Base-by-base conservation (phyloP, 768 basidiomycete species). In the Royoungia palumana region DNA sequence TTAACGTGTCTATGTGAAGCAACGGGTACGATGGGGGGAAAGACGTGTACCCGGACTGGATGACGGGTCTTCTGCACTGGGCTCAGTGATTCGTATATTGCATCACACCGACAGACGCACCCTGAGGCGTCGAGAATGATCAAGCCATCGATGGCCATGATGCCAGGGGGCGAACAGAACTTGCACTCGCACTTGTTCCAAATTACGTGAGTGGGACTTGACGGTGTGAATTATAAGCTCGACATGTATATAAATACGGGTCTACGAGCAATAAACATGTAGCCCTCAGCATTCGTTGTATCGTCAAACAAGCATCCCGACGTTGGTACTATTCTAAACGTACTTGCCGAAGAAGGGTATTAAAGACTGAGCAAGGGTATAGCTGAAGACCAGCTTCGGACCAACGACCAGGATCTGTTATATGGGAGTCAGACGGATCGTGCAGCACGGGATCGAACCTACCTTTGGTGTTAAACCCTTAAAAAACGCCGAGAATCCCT, bases 381-480 rank as follows among this genome's bases (percentile, higher is more conserved):
- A 97, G 60, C 90, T 93, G 80, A 98, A 98, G 59, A 98, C 92
- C 30, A 98, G 83, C 73, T 98, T 97, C 35, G 95, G 95, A 44
- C 94, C 94, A 32, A 98, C 94, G 53, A 97, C 93, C 39, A 97
- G 77, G 59, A 95, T 89, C 91, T 94, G 25, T 41, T 14, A 58
- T 13, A 68, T 8, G 10, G 2, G 63, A 63, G 51, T 52, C 20
- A 54, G 49, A 13, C 14, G 21, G 16, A 34, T 38, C 20, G n/a
- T 19, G 1, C 12, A 14, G 24, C 21, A 44, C 24, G 22, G 28
- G 24, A 60, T 72, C 19, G 28, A 8, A 54, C 61, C 11, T 35
- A 94, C 92, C 80, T 98, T 99, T 45, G 95, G 95, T 21, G 93
- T 97, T 55, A 97, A 74, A 16, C 95, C 95, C 75, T 99, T 97